A percentile compares a stretch with the other conserved stretches of the same genome.
These are phyloP conservation scores for Globisporangium ultimum DNA, from an alignment of 352 stramenopile species.

Conservation along the genomic window DNA sequence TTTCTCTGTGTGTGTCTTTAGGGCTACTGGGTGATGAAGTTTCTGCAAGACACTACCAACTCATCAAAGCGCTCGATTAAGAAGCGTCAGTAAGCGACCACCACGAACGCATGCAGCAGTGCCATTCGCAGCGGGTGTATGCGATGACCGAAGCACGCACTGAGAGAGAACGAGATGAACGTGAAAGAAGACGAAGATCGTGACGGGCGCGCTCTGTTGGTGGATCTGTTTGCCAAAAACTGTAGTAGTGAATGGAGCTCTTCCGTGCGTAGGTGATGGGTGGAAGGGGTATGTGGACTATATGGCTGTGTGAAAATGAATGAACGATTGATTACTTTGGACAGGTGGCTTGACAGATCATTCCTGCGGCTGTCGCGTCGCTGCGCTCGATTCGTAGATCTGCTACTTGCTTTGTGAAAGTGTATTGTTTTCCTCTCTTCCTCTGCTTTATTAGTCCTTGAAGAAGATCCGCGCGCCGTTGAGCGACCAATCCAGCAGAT, in stretches of 20 bases:
- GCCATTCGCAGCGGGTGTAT: no score
- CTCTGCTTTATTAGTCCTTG: slow-evolving; percentile 53
- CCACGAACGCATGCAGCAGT: no score
- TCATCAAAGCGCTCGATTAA: slow-evolving; percentile 37
- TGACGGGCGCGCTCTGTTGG: no score
- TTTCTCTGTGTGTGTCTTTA: slow-evolving; percentile 9
- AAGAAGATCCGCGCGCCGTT: slow-evolving; percentile 92
- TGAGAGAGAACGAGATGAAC: background rate
- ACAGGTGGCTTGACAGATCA: background rate
- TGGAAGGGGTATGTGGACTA: background rate
- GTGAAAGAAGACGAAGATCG: no score
- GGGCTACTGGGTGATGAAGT: slow-evolving; percentile 66
- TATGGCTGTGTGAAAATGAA: slow-evolving; percentile 3
- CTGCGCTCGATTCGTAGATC: background rate
- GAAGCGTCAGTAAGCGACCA: slow-evolving; percentile 46
- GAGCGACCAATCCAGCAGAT: slow-evolving; percentile 89
- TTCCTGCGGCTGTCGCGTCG: background rate
- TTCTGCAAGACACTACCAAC: slow-evolving; percentile 51
- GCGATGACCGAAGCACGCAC: background rate
- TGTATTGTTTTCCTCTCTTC: background rate
- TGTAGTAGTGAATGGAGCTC: no score
- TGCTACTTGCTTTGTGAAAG: slow-evolving; percentile 3
- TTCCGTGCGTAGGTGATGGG: background rate
- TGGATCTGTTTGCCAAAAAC: no score
- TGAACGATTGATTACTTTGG: background rate